Percentiles rank a stretch among this genome's conserved stretches.
Evolutionary conservation across 352 stramenopile genomes (phyloP).

Genomic region (Thraustotheca clavata): DNA sequence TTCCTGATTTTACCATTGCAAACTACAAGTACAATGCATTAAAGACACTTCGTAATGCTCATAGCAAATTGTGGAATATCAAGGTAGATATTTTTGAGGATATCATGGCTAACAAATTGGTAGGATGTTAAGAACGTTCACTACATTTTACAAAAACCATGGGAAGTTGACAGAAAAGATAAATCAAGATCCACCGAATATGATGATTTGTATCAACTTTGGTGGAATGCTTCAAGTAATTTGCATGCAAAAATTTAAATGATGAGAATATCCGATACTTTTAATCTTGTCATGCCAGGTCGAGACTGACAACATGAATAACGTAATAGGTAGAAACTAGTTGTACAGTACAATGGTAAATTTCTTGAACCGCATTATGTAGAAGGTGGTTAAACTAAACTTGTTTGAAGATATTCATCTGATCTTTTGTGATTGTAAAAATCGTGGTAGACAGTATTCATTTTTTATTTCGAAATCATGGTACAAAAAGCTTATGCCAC

Average conservation of each 20-base stretch:
- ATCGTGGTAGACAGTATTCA: no score
- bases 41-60: conserved; percentile 2
- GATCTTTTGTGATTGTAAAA: no score
- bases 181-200: no score
- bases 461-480: background rate
- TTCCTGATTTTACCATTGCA: conserved; percentile 10
- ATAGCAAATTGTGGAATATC: background rate
- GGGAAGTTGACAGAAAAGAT: conserved; percentile 12
- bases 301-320: no score
- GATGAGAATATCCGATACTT: no score
- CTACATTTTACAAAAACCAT: conserved; percentile 16
- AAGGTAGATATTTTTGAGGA: background rate
- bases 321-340: no score
- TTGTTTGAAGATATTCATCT: no score
- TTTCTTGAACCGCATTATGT: no score
- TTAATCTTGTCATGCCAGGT: no score
- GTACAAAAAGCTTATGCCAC: background rate
- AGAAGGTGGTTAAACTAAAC: no score
- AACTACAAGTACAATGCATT: conserved; percentile 10
- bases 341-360: no score
- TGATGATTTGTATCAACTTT: conserved; percentile 3
- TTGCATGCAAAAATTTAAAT: no score
- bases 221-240: background rate
- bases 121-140: conserved; percentile 14
- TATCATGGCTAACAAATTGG: background rate